These are phyloP conservation scores for Lichtheimia hyalospora DNA, from an alignment of 371 early-diverging fungal genomes.

Conservation along the genomic window DNA sequence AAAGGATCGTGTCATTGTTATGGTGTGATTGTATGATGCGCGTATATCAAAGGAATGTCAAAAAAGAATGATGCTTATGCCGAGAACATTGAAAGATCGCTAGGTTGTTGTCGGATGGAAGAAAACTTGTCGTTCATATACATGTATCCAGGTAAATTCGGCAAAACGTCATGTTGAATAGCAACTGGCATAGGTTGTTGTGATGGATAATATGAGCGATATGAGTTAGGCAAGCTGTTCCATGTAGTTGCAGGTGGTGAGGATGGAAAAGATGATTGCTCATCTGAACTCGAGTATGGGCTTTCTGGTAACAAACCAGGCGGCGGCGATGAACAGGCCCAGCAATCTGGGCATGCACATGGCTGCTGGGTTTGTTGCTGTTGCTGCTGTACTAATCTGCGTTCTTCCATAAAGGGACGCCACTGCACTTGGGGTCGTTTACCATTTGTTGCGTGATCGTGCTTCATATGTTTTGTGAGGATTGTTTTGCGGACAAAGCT, in stretches of 20 bases:
- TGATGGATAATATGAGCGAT: not conserved
- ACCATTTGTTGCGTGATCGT: slow-evolving; percentile 35
- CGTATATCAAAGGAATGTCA: not conserved
- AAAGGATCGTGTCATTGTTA: not conserved
- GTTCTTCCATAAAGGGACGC: slow-evolving; percentile 51
- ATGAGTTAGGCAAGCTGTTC: slow-evolving; percentile 1
- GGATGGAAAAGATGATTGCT: slow-evolving; percentile 9
- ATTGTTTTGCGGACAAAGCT: slow-evolving; percentile 73
- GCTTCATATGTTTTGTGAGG: slow-evolving; percentile 65
- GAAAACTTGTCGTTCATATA: slow-evolving; percentile 1
- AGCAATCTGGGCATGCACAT: slow-evolving; percentile 22
- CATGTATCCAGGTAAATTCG: slow-evolving; percentile 25
- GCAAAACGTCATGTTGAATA: slow-evolving; percentile 18
- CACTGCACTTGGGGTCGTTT: slow-evolving; percentile 47
- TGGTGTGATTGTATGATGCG: not conserved
- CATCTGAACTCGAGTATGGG: not conserved
- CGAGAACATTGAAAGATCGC: slow-evolving; percentile 20
- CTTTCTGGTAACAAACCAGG: not conserved
- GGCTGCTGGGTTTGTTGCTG: slow-evolving; percentile 16
- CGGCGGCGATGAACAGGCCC: not conserved
- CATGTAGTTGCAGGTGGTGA: slow-evolving; percentile 19
- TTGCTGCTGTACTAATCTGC: slow-evolving; percentile 31
- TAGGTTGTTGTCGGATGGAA: slow-evolving; percentile 18
- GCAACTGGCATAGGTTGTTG: slow-evolving; percentile 3
- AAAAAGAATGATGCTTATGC: slow-evolving; percentile 11